Percentiles rank a stretch among this genome's conserved stretches.
Conservation (phyloP, 2,329 filamentous ascomycete species). For the Fusarium sororula region DNA sequence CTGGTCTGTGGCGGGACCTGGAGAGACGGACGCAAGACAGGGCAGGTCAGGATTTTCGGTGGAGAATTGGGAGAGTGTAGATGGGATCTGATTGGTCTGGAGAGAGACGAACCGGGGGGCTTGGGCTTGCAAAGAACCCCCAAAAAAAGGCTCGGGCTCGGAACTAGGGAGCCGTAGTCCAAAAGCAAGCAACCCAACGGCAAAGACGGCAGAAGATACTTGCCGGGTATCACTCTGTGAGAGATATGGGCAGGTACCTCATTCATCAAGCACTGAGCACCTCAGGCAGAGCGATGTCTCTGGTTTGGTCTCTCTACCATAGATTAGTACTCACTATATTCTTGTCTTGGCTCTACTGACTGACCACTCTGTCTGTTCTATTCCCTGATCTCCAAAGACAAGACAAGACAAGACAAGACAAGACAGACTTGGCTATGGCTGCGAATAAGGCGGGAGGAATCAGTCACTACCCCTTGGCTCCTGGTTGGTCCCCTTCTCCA, state of each 20-base stretch:
- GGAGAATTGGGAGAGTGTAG: background rate
- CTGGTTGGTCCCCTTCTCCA: constrained; percentile 25
- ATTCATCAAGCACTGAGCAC: background rate
- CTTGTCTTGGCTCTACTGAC: background rate
- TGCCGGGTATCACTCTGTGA: background rate
- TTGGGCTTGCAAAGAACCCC: constrained; percentile 9
- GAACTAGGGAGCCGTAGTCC: constrained; percentile 41
- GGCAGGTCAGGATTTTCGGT: constrained; percentile 35
- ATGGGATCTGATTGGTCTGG: constrained; percentile 13
- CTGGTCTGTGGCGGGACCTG: constrained; percentile 1
- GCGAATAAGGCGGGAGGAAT: constrained; percentile 30
- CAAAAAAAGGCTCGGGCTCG: constrained; percentile 28
- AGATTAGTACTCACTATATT: background rate
- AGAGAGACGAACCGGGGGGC: background rate
- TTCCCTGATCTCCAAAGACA: background rate
- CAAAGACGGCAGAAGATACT: constrained; percentile 37
- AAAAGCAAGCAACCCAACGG: constrained; percentile 30
- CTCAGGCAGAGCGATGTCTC: background rate
- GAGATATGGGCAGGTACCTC: background rate
- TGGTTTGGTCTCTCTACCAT: background rate
- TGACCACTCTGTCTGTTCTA: background rate
- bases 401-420: background rate
- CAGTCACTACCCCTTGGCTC: constrained; percentile 30
- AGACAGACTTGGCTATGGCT: constrained; percentile 21
- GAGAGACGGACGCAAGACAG: constrained; percentile 15